Evolutionary conservation across 2,329 filamentous ascomycete species (phyloP), one percentile per base, ranked within the genome.

Genomic region (Dichotomopilus funicola): DNA sequence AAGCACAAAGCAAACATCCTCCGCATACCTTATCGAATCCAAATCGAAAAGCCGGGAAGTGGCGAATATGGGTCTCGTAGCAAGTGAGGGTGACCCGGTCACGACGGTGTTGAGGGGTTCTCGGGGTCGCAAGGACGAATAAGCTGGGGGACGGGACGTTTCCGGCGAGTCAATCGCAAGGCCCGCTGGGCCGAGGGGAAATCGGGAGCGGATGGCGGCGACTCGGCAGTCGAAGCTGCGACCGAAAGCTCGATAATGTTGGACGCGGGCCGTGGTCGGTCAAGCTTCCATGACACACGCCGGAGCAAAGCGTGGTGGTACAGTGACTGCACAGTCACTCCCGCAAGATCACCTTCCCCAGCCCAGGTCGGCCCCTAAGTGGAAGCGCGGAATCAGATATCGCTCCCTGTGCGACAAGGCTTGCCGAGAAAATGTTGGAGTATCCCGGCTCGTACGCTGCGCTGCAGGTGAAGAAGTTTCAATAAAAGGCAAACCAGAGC

Each of bases 251-350:
- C 13, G 19, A 31, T 41, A 37, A n/a, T 35, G 4, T n/a, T 27
- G n/a, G 50, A 13, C 42, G 42, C 45, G 10, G 12, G 11, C 12
- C 36, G 33, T 34, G 31, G 5, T 36, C 40, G 33, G 10, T 54
- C 42, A 41, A 53, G 50, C 41, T 55, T 41, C 35, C 27, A 46
- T 51, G 46, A 42, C 38, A 44, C 49, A 37, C 45, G 44, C 13
- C 49, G 5, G n/a, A 52, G 45, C 40, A 57, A 42, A 36, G 11
- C 11, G 54, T 54, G 43, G 56, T 59, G 50, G 52, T 51, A 56
- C 10, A 11, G 19, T 27, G 19, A 27, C 19, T 27, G 19, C 19
- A 27, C 19, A 27, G 19, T 27, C 19, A 27, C 19, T 27, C 19
- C 19, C 19, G 3, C 19, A 27, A 27, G 19, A 27, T 27, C 19